Evolutionary conservation across 2,329 filamentous ascomycete genomes (phyloP).

Genomic region (Thelonectria rubi): DNA sequence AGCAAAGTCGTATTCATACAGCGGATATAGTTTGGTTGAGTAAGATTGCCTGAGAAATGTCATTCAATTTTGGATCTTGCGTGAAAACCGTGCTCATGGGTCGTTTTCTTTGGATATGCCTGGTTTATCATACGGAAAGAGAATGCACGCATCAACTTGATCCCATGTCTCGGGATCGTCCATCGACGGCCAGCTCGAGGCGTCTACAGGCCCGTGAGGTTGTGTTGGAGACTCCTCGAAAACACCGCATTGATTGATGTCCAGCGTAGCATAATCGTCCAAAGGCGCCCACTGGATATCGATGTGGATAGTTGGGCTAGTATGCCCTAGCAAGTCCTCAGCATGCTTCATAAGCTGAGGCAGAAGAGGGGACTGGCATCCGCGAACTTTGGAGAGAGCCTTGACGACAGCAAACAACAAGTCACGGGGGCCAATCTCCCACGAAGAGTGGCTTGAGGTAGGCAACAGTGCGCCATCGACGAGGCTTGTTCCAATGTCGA

Average conservation of each 20-base stretch:
- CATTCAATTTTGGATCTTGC: too few species aligned
- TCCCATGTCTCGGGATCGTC: not conserved
- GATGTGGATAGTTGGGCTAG: constrained; percentile 29
- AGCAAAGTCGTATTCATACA: constrained; percentile 66
- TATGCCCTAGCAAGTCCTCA: constrained; percentile 20
- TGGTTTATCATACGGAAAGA: not conserved
- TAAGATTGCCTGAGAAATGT: not conserved
- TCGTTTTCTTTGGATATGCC: not conserved
- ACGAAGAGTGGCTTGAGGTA: constrained; percentile 30
- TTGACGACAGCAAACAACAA: constrained; percentile 41
- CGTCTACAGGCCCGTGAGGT: not conserved
- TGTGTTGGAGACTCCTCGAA: constrained; percentile 28
- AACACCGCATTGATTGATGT: not conserved
- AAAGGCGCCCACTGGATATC: constrained; percentile 21
- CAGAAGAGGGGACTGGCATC: constrained; percentile 41
- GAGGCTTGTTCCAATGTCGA: constrained; percentile 45
- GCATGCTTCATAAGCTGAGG: constrained; percentile 42
- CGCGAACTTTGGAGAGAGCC: constrained; percentile 39
- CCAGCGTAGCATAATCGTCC: not conserved
- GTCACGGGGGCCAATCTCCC: constrained; percentile 43
- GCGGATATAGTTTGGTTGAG: constrained; percentile 40
- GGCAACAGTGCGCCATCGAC: constrained; percentile 41
- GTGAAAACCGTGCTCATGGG: not conserved
- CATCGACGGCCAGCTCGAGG: not conserved
- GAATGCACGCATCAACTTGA: not conserved